Evolutionary conservation across 129 eudicot genomes (phyloP), one percentile per base, ranked within the genome.

Genomic region (Deinandra increscens): DNA sequence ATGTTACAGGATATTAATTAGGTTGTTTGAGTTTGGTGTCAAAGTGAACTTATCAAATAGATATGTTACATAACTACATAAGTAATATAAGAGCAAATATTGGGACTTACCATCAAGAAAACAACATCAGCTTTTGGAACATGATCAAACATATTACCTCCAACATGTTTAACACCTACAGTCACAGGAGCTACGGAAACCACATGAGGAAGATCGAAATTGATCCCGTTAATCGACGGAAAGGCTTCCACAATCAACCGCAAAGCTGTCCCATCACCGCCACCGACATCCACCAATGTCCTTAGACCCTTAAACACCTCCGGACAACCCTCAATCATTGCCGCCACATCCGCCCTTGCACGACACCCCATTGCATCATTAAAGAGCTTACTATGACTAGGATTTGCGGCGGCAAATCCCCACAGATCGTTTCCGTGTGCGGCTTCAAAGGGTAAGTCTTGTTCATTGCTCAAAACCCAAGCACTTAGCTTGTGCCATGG

Each of bases 401-500:
- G 61, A 54, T 54, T 54, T 54, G 31, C 61, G 1, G 14, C 15
- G 22, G 6, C 12, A 9, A 54, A 54, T 4, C 61, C 60, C 61
- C 61, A 54, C 22, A 54, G n/a, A 54, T 54, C 61, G 4, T 3
- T 9, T 15, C 61, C 61, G 0, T 54, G 61, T 20, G 36, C 61
- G 5, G 61, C 61, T 23, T 54, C 61, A 22, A 54, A 54, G 36
- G 61, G 61, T 22, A 54, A 54, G 61, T 26, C 61, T 54, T 54
- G 36, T 4, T 54, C 22, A 22, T 11, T 22, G 36, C 7, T 22
- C 34, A 22, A 22, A n/a, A n/a, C n/a, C n/a, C n/a, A n/a, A n/a
- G n/a, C n/a, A n/a, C n/a, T n/a, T n/a, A n/a, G n/a, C n/a, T 54
- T 54, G 61, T 54, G 61, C 61, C 61, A 54, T 10, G 61, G 61